Base-by-base conservation (phyloP, 108 stramenopile species). In the Cylindrotheca closterium region DNA sequence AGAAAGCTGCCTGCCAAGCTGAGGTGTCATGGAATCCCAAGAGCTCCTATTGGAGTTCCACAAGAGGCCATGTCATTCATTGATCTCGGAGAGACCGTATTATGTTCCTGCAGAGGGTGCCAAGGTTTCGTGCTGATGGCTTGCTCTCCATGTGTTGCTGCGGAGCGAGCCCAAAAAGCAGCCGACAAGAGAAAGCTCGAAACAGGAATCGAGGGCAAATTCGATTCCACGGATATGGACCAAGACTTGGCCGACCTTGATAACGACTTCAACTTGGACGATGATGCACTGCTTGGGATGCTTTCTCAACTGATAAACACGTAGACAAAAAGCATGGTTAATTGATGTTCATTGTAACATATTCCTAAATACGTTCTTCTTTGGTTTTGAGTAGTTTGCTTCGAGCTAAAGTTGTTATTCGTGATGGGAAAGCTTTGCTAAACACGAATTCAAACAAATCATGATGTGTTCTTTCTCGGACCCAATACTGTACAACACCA, bases 71-170 rank as follows among this genome's bases (percentile, higher is more conserved):
- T 74, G 51, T 80, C 80, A 4, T 87, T 93, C 32, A 82, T 93
- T 49, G 87, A 93, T 48, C 56, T 93, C 19, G 89, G 88, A 1
- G 85, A 93, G 34, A 93, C 92, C 0, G 46, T 88, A 46, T 68
- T 93, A 63, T 93, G 92, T 54, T 64, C 73, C 4, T 87, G 88
- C 56, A 82, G 92, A 33, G 88, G 92, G 3, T 93, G 92, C 70
- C 92, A 93, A 64, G 92, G 92, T 15, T 93, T 93, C 70, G 92
- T 93, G 8, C 67, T 93, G 18, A 93, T 93, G 92, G 92, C 88
- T 10, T 90, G 92, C 60, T 78, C 78, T 62, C 92, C 92, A n/a
- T 89, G 88, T 71, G 88, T 93, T 10, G 89, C 92, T 0, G 92
- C 92, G 1, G 88, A 93, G 55, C 70, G 85, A 30, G 77, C 85